These are phyloP conservation scores for Lolium rigidum DNA, from an alignment of 176 grass and related monocot species.

Conservation along the genomic window DNA sequence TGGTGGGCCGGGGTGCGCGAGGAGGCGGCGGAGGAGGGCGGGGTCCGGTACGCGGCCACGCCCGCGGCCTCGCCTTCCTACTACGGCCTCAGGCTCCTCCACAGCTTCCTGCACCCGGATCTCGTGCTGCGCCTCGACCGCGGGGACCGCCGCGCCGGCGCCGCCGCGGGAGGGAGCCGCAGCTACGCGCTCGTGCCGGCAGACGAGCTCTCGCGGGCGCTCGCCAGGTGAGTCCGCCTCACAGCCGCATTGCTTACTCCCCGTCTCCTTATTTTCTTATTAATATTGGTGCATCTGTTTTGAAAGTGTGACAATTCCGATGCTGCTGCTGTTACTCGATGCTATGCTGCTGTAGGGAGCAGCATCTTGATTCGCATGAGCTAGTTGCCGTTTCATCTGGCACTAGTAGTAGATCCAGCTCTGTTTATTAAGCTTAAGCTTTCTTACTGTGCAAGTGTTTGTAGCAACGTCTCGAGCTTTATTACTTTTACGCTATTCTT, in stretches of 20 bases:
- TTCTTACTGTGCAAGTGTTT: not conserved
- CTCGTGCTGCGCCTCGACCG: constrained; percentile 71
- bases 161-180: not conserved
- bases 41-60: constrained; percentile 62
- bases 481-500: not conserved
- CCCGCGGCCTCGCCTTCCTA: constrained; percentile 56
- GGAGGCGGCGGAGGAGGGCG: constrained; percentile 49
- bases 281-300: not conserved
- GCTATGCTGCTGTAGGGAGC: not conserved
- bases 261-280: too few species aligned
- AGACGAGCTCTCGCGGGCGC: constrained; percentile 55
- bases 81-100: constrained; percentile 75
- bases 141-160: constrained; percentile 39
- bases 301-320: not conserved
- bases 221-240: constrained; percentile 51
- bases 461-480: not conserved
- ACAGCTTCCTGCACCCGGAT: constrained; percentile 76
- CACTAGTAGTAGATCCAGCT: constrained; percentile 5
- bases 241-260: not conserved
- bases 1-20: constrained; percentile 72
- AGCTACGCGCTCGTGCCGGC: constrained; percentile 72
- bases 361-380: not conserved
- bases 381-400: not conserved
- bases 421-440: not conserved
- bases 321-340: not conserved